A percentile compares a stretch with the other conserved stretches of the same genome.
Evolutionary conservation across 75 land plant genomes (phyloP).

Genomic region (Picea glauca): DNA sequence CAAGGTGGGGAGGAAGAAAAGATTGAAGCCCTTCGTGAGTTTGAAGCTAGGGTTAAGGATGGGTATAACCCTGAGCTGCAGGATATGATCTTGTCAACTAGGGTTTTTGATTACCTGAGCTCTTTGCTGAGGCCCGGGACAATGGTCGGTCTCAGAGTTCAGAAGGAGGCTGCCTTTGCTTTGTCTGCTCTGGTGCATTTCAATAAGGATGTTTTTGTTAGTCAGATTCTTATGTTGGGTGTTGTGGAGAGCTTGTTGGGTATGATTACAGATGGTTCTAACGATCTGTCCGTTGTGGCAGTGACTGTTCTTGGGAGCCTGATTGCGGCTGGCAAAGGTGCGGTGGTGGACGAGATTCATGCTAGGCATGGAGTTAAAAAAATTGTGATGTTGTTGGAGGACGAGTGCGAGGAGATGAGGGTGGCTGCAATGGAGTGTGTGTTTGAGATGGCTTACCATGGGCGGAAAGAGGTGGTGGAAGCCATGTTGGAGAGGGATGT

Average conservation of each 20-base stretch:
- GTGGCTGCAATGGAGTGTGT: constrained; percentile 33
- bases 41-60: constrained; percentile 28
- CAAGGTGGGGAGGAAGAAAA: constrained; percentile 17
- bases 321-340: constrained; percentile 36
- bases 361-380: constrained; percentile 25
- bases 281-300: constrained; percentile 7
- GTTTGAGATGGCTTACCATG: constrained; percentile 62
- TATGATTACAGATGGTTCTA: constrained; percentile 6
- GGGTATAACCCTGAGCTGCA: constrained; percentile 56
- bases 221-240: constrained; percentile 39
- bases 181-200: constrained; percentile 44
- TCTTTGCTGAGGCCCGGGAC: constrained; percentile 19
- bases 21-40: constrained; percentile 5
- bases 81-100: constrained; percentile 34
- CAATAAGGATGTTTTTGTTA: constrained; percentile 75
- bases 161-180: constrained; percentile 29
- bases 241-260: constrained; percentile 24
- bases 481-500: constrained; percentile 43
- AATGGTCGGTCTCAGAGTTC: constrained; percentile 14
- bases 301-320: constrained; percentile 31
- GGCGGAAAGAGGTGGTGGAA: constrained; percentile 50
- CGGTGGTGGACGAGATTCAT: constrained; percentile 54
- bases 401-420: constrained; percentile 16
- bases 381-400: constrained; percentile 27
- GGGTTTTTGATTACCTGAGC: constrained; percentile 33